Base-by-base conservation (phyloP, 306 rosid genomes). In the Purshia tridentata region DNA sequence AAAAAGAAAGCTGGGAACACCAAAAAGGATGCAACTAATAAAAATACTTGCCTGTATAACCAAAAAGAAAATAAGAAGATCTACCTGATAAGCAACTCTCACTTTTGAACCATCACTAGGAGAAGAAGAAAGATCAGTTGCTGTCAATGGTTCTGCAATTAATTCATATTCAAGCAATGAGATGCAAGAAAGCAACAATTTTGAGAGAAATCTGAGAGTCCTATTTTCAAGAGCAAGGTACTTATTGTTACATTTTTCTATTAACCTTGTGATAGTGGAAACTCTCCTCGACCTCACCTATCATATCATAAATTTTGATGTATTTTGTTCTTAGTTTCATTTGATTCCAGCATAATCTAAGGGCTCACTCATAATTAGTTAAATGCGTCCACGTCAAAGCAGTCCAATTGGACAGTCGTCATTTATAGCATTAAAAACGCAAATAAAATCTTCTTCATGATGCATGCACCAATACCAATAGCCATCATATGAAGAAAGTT, bases 41-140 rank as follows among this genome's bases (percentile, higher is more conserved):
- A 29, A 29, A 29, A 29, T 29, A 29, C 2, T 3, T 29, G 2
- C 35, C 35, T 29, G 35, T 29, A 29, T 29, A 1, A 29, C 35
- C 35, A 29, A 29, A 29, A 29, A 29, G 35, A 29, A 29, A 52
- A 72, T 37, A 11, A 66, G 70, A 50, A 58, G 68, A 61, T 76
- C 58, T 86, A 93, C 97, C 98, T 89, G 98, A 77, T 83, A 93
- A 48, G 96, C 98, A 72, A 93, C 92, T 16, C 89, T 88, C 72
- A 89, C 92, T 80, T 89, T 91, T 56, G 96, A 84, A 76, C 89
- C 89, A 76, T 83, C 85, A 1, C 49, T 72, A 22, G 80, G 79
- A 76, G 77, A 67, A 53, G 85, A 81, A 75, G 83, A 74, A 61
- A 82, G 14, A 51, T 72, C 81, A 53, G 23, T 72, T 54, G 93